phyloP scores from a whole-genome alignment of 306 rosid genomes.

The Cajanus cajan region DNA sequence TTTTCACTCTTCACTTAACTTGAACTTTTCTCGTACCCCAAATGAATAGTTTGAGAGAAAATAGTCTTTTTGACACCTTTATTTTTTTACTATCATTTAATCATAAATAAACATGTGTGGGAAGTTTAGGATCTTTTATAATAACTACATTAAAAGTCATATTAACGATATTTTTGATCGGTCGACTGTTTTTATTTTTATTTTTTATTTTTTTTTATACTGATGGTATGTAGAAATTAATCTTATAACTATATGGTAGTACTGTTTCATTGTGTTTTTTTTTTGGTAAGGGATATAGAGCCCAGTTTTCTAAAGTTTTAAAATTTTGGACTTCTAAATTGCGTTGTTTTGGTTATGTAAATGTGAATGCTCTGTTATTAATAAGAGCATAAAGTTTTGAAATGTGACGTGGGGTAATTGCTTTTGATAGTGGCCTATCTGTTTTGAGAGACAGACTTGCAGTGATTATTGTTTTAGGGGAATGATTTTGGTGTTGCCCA shows the following conservation, averaged over 20 bases:
- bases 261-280: too few relatives aligned
- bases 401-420: not conserved
- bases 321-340: not conserved
- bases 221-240: too few relatives aligned
- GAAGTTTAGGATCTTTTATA: not conserved
- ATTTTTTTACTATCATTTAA: too few relatives aligned
- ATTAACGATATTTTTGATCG: too few relatives aligned
- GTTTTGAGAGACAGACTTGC: not conserved
- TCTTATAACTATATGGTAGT: too few relatives aligned
- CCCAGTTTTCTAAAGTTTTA: not conserved
- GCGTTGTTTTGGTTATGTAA: not conserved
- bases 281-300: not conserved
- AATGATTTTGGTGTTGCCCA: not conserved
- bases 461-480: not conserved
- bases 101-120: not conserved
- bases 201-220: too few relatives aligned
- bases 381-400: conserved; percentile 2
- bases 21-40: not conserved
- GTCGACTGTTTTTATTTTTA: too few relatives aligned
- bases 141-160: not conserved
- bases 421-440: conserved; percentile 13
- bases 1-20: too few relatives aligned
- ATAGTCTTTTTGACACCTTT: not conserved
- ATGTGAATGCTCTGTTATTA: not conserved
- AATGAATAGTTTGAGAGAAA: not conserved